Base-by-base conservation (phyloP, 2,329 filamentous ascomycete genomes). In the Dryadomyces quercus-mongolicae region DNA sequence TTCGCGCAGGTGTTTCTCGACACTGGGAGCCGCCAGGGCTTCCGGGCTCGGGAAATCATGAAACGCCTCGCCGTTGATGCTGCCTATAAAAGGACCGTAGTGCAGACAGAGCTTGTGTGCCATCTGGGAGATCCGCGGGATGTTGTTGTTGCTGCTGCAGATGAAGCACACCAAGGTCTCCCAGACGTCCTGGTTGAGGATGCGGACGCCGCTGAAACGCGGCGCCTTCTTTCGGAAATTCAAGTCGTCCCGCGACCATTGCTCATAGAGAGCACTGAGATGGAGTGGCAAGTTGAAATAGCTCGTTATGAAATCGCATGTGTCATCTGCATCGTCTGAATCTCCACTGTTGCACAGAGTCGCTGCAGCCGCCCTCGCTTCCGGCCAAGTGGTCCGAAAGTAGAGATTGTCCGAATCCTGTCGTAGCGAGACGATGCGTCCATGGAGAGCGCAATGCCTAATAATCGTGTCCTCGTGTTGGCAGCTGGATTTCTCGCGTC, bases 81-180 rank as follows among this genome's bases (percentile, higher is more conserved):
- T 75, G 1, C 81, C 87, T 53, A 97, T 79, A 4, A 88, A 72
- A 0, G 83, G 80, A 0, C 93, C 93, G 63, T 96, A 98, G 63
- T 94, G 79, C 31, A 79, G 68, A 66, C 94, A 98, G 13, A 98
- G 74, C 62, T 95, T 97, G 61, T 94, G 84, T 63, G 86, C 90
- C 93, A 98, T 98, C 69, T 94, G 88, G 5, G 88, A 92, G 66
- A 98, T 98, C 43, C 93, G 82, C 2, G 84, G 79, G 57, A 98
- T 98, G 66, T 98, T 96, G 71, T 98, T 98, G 70, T 98, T 98
- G 70, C 90, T 95, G 69, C 91, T 96, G 75, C 93, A 98, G 59
- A 98, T 98, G 69, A 98, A 98, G 55, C 86, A 85, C 22, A 98
- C 75, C 21, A 98, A 74, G 0, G 93, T 84, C 68, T 98, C 93